phyloP scores from a whole-genome alignment of 768 basidiomycete species.

The Psilocybe sp. region DNA sequence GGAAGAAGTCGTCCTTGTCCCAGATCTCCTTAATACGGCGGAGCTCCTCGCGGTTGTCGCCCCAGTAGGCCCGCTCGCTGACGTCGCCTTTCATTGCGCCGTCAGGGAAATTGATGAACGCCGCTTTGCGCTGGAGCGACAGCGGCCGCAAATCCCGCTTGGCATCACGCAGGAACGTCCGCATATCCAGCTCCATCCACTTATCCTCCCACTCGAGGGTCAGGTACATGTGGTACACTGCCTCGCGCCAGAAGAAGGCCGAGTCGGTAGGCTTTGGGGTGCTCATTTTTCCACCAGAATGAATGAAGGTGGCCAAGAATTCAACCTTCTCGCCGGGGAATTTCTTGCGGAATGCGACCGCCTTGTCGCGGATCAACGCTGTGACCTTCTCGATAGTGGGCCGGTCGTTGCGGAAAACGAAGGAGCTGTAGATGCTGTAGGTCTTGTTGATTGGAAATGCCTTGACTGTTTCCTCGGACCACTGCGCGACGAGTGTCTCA shows the following conservation, averaged over 20 bases:
- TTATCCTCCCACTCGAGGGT: slow-evolving; percentile 5
- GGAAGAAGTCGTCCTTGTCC: slow-evolving; percentile 3
- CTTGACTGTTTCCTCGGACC: slow-evolving; percentile 6
- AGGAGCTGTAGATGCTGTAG: slow-evolving; percentile 4
- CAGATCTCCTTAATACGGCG: slow-evolving; percentile 1
- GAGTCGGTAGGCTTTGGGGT: slow-evolving; percentile 3
- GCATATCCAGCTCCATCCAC: slow-evolving; percentile 3
- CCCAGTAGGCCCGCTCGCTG: slow-evolving; percentile 4
- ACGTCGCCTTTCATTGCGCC: not conserved
- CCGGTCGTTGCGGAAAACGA: slow-evolving; percentile 1
- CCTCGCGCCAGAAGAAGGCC: slow-evolving; percentile 6
- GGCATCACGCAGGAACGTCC: not conserved
- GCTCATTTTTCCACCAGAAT: slow-evolving; percentile 1
- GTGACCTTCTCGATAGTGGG: slow-evolving; percentile 2
- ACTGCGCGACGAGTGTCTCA: slow-evolving; percentile 3
- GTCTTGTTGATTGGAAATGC: slow-evolving; percentile 1
- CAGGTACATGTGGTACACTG: slow-evolving; percentile 1
- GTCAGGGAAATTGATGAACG: slow-evolving; percentile 3
- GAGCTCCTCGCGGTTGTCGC: slow-evolving; percentile 3
- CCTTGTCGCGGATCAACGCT: not conserved
- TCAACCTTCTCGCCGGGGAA: slow-evolving; percentile 1
- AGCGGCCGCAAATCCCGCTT: not conserved
- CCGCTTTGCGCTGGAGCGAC: slow-evolving; percentile 2
- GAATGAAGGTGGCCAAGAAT: slow-evolving; percentile 3
- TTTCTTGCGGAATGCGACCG: not conserved